Evolutionary conservation across 2,329 filamentous ascomycete genomes (phyloP).

Genomic region (Aspergillus pseudotamarii): DNA sequence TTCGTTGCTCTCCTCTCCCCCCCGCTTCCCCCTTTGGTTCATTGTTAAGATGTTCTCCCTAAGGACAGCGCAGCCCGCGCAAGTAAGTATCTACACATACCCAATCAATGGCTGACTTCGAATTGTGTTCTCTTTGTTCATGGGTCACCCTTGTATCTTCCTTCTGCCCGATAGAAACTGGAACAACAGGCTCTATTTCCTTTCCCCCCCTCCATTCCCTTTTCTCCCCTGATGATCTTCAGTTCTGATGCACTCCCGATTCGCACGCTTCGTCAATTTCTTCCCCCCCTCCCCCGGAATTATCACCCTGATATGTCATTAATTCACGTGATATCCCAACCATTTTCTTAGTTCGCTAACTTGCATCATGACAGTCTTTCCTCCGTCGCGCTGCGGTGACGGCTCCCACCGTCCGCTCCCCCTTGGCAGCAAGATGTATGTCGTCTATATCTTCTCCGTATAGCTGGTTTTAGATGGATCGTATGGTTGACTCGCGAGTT

Average conservation of each 20-base stretch:
- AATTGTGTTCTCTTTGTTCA: constrained; percentile 3
- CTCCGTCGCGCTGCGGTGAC: constrained; percentile 57
- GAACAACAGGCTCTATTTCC: constrained; percentile 50
- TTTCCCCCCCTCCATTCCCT: background rate
- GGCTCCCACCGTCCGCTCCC: constrained; percentile 52
- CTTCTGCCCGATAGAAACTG: constrained; percentile 36
- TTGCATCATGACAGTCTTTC: constrained; percentile 51
- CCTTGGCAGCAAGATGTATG: constrained; percentile 60
- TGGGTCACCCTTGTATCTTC: constrained; percentile 37
- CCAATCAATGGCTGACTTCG: background rate
- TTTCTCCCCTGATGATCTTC: background rate
- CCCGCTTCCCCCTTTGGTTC: constrained; percentile 12
- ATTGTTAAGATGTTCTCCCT: constrained; percentile 43
- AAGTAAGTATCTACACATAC: constrained; percentile 34
- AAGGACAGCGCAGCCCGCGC: constrained; percentile 44
- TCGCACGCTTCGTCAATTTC: background rate
- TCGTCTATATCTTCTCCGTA: constrained; percentile 10
- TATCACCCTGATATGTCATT: background rate
- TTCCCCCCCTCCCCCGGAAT: background rate
- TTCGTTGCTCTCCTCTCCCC: constrained; percentile 17
- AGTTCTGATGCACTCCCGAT: background rate
- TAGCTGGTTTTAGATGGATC: background rate
- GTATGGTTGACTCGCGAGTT: constrained; percentile 21
- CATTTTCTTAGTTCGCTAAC: background rate
- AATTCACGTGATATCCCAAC: background rate